Evolutionary conservation across 768 basidiomycete species (phyloP), one percentile per base, ranked within the genome.

Genomic region (Boletus tylopilopsis): DNA sequence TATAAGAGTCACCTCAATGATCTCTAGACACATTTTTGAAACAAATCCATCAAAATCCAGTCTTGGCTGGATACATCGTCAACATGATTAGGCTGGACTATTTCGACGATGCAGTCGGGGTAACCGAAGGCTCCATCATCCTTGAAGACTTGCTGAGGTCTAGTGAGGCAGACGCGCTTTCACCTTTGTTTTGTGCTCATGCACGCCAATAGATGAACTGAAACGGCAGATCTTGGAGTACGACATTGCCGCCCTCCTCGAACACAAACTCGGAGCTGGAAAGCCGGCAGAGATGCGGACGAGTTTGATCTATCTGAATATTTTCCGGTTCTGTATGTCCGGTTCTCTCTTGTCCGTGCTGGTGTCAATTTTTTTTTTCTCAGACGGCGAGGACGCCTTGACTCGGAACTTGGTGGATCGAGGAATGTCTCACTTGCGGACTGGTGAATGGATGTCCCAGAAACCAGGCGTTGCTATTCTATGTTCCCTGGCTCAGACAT

Each of bases 51-150:
- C 24, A 27, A 11, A 30, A 50, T 32, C 49, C 49, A 6, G 32
- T 34, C 18, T 16, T 55, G n/a, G 50, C 51, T 27, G 54, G 51
- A 24, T 49, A 54, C 33, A 51, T 62, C 35, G 59, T 61, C 23
- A 58, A 61, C 13, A 62, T 62, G 60, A 55, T 62, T 5, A 47
- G 56, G 40, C 23, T 61, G 37, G 56, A 58, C 45, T 58, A 56
- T 36, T 62, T 62, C 35, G 60, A 62, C n/a, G 60, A 62, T n/a
- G 59, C 60, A 2, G 38, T 62, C 15, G 60, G 60, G 19, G 22
- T 56, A n/a, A 41, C 47, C 1, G 59, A 56, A 37, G 60, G 60
- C 5, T 61, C 56, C 32, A 2, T 41, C 21, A 29, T 49, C 35
- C 29, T 49, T 3, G 41, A 49, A 30, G 41, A 49, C 35, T 24